Evolutionary conservation across 352 stramenopile genomes (phyloP), one percentile per base, ranked within the genome.

Genomic region (Pythium angustatum): DNA sequence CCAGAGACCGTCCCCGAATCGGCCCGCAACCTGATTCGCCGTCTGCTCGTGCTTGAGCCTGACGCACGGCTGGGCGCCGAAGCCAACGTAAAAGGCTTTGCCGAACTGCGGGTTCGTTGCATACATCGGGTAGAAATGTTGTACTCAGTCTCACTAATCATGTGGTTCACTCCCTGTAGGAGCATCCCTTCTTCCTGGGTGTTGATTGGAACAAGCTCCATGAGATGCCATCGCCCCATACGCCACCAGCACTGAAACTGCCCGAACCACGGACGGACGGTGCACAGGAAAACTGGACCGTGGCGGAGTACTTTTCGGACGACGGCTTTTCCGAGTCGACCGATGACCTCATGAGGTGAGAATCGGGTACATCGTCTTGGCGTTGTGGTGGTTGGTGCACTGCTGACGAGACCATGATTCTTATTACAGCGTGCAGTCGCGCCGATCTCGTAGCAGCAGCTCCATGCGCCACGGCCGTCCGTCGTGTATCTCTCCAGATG

Each of bases 291-390:
- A 82, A 93, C 53, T 93, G 85, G 85, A 83, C 79, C 12, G 85
- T 93, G 6, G 81, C 83, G 7, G 85, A 93, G 55, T 93, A 91
- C 48, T 92, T 93, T 64, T 81, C 83, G 5, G 77, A 91, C 43
- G 78, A 92, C 62, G 75, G 63, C 12, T 91, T 92, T 51, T 93
- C 83, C 24, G 81, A 91, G 63, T 88, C 78, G 63, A 87, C 85
- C 3, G 80, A 80, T 9, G 78, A 88, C 28, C 75, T 90, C 26
- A 76, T 90, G 57, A 83, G 69, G 80, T 83, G 60, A 22, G 44
- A 14, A 33, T n/a, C n/a, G n/a, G n/a, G n/a, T n/a, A n/a, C n/a
- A n/a, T n/a, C n/a, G n/a, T n/a, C n/a, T n/a, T n/a, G n/a, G n/a
- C n/a, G n/a, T n/a, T n/a, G n/a, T n/a, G n/a, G n/a, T n/a, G n/a